phyloP scores from a whole-genome alignment of 225 moss, liverwort and hornwort genomes.

The Physcomitrellopsis africana region DNA sequence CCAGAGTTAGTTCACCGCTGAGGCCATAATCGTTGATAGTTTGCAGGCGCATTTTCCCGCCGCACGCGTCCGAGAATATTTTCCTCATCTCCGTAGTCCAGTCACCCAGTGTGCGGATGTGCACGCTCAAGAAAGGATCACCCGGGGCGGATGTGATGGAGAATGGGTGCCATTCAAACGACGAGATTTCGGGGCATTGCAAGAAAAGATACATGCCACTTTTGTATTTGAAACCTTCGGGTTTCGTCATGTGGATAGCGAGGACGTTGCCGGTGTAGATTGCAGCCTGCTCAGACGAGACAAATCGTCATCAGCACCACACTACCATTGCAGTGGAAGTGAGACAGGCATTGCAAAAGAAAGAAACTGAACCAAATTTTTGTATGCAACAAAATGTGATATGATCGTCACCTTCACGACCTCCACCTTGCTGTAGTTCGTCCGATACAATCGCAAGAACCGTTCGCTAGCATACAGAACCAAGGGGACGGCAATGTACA shows the following conservation, averaged over 20 bases:
- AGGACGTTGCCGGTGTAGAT: conserved; percentile 89
- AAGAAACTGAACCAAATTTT: no score
- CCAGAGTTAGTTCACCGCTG: conserved; percentile 84
- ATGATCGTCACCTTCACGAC: conserved; percentile 66
- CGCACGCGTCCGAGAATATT: conserved; percentile 71
- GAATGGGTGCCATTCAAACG: conserved; percentile 99
- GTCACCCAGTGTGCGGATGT: conserved; percentile 93
- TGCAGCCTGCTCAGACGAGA: conserved; percentile 54
- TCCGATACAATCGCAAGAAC: conserved; percentile 74
- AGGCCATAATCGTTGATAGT: conserved; percentile 76
- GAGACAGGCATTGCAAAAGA: no score
- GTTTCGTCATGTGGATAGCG: conserved; percentile 87
- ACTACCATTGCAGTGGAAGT: no score
- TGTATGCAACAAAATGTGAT: no score
- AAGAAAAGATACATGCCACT: conserved; percentile 98
- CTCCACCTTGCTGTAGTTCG: conserved; percentile 68
- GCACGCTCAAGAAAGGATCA: conserved; percentile 90
- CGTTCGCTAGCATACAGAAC: conserved; percentile 79
- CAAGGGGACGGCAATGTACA: conserved; percentile 80
- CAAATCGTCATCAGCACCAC: background rate
- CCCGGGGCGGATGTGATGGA: conserved; percentile 96
- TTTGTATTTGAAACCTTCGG: conserved; percentile 84
- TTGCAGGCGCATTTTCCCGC: conserved; percentile 76
- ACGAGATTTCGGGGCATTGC: conserved; percentile 87
- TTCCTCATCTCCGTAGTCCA: conserved; percentile 83